Evolutionary conservation across 495 filamentous ascomycete genomes (phyloP), one percentile per base, ranked within the genome.

Genomic region (Aspergillus diversus): DNA sequence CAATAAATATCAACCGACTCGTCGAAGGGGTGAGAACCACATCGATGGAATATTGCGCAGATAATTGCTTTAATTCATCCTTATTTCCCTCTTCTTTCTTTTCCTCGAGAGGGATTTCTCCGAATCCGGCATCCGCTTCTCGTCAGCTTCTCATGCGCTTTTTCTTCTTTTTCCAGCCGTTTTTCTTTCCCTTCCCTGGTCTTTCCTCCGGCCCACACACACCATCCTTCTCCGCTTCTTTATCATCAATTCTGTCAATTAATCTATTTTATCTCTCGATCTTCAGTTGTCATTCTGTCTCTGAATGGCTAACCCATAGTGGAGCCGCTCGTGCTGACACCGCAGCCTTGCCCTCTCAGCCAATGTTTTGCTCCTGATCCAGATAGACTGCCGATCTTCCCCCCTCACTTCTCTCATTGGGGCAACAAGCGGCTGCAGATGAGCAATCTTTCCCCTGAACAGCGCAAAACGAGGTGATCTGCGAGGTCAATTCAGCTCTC

Each of bases 391-490:
- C 21, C 51, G 51, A 54, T 54, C 51, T n/a, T 15, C 21, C 51
- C 51, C 33, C 50, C 27, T 50, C 47, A 27, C 47, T 34, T 54
- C 34, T 11, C 21, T 33, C 13, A n/a, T 34, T 32, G 51, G 27
- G 7, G 13, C 8, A 53, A 33, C 50, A 53, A 53, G 11, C 4
- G 21, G 17, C 50, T 53, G 21, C 50, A 7, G 8, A 33, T 27
- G 21, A 53, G 50, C 50, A 32, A 53, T 54, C 13, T 54, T 6
- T 12, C 31, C 27, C 51, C 51, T 54, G 12, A 43, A 43, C 39
- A 11, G 7, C 51, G 32, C 21, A 50, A 50, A 57, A 57, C 52
- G 43, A 63, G 56, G 60, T 21, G 60, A 57, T 63, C 60, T 63
- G 60, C 60, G 57, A 63, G 42, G 53, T 52, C 53, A 57, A 33